These are phyloP conservation scores for Arthroderma uncinatum DNA, from an alignment of 2,329 filamentous ascomycete species.

Conservation along the genomic window DNA sequence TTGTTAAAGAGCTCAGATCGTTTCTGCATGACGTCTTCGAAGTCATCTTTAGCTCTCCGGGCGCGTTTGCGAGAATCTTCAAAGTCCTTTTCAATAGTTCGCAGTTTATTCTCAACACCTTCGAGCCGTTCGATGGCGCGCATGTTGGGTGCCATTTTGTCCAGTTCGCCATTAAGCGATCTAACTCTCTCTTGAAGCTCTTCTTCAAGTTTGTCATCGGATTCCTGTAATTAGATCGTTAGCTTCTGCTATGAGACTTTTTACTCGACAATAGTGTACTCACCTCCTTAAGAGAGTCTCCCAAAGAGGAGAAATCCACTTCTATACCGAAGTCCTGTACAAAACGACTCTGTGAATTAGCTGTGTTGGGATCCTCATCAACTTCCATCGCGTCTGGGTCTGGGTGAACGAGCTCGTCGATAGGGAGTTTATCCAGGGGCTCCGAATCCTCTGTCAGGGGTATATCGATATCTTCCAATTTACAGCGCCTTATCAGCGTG, in stretches of 20 bases:
- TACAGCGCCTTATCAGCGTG: constrained; percentile 72
- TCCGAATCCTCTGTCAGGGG: constrained; percentile 63
- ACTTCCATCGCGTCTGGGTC: constrained; percentile 89
- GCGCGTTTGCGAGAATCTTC: constrained; percentile 68
- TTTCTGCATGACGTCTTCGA: constrained; percentile 68
- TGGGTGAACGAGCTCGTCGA: constrained; percentile 65
- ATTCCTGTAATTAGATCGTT: constrained; percentile 41
- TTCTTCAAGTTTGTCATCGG: constrained; percentile 61
- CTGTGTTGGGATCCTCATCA: constrained; percentile 53
- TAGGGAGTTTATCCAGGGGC: constrained; percentile 67
- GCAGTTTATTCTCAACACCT: constrained; percentile 69
- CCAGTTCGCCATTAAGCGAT: constrained; percentile 63
- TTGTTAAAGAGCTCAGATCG: constrained; percentile 89
- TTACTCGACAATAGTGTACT: constrained; percentile 23
- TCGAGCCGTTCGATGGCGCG: constrained; percentile 86
- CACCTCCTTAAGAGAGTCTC: constrained; percentile 71
- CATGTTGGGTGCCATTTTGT: constrained; percentile 95
- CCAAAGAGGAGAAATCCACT: constrained; percentile 70
- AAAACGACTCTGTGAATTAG: constrained; percentile 46
- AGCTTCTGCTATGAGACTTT: constrained; percentile 17
- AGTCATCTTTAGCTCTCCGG: constrained; percentile 66
- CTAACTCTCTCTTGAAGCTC: constrained; percentile 67
- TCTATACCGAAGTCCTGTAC: constrained; percentile 87
- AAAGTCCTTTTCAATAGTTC: constrained; percentile 77
- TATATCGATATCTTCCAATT: constrained; percentile 83